Evolutionary conservation across 345 rosid species (phyloP).

Genomic region (Populus davidiana): DNA sequence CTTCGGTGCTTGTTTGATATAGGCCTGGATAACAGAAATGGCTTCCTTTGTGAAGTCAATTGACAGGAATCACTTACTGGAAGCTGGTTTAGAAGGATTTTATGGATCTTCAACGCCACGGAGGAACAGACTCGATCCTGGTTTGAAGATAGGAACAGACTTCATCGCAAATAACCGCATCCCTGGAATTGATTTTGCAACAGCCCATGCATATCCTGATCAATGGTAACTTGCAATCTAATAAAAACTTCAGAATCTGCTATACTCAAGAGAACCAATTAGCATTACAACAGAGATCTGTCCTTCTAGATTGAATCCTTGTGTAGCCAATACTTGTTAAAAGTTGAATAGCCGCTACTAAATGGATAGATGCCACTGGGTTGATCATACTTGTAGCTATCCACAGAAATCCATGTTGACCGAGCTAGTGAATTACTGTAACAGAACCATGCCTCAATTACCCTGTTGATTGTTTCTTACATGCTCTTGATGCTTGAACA

Average conservation of each 20-base stretch:
- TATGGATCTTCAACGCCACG: slow-evolving; percentile 30
- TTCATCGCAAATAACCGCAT: slow-evolving; percentile 29
- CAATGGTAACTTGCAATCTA: slow-evolving; percentile 18
- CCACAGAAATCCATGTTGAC: background rate
- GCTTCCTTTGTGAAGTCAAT: slow-evolving; percentile 27
- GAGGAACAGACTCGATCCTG: slow-evolving; percentile 21
- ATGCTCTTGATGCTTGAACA: slow-evolving; percentile 23
- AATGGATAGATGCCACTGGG: background rate
- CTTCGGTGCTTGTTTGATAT: slow-evolving; percentile 20
- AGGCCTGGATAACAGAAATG: slow-evolving; percentile 49
- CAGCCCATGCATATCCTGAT: slow-evolving; percentile 30
- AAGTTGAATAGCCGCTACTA: background rate
- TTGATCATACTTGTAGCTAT: no score
- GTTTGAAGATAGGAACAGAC: slow-evolving; percentile 27
- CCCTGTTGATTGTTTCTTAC: background rate
- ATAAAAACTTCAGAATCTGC: background rate
- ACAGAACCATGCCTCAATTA: background rate
- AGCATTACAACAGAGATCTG: background rate
- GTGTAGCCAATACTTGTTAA: background rate
- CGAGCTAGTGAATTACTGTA: no score
- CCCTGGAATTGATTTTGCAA: slow-evolving; percentile 27
- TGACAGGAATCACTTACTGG: slow-evolving; percentile 35
- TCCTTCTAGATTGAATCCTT: background rate
- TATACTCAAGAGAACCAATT: background rate
- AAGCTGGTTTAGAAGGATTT: slow-evolving; percentile 37